Evolutionary conservation across 2,329 filamentous ascomycete genomes (phyloP).

Genomic region (Exophiala mesophila): DNA sequence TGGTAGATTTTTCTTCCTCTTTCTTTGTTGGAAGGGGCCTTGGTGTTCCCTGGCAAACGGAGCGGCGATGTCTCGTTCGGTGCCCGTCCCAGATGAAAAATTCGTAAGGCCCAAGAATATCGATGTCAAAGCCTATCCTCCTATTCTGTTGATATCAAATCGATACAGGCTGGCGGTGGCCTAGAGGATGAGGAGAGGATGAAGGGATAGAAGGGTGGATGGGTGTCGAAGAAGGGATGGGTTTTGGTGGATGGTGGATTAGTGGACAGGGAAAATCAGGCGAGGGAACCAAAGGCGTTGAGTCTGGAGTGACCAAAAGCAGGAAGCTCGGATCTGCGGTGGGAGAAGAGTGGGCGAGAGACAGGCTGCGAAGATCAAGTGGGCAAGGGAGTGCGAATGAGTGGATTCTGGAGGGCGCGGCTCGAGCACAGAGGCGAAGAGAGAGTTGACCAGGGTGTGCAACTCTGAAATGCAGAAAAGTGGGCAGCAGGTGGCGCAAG

Average conservation of each 20-base stretch:
- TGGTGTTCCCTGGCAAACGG: slow-evolving; percentile 1
- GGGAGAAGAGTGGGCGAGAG: slow-evolving; percentile 6
- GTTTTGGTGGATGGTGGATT: slow-evolving; percentile 11
- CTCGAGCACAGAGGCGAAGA: slow-evolving; percentile 20
- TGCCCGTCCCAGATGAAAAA: slow-evolving; percentile 3
- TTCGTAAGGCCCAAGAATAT: too few relatives aligned
- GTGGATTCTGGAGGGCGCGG: slow-evolving; percentile 19
- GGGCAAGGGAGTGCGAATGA: slow-evolving; percentile 9
- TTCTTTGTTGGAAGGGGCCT: background rate
- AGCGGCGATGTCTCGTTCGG: slow-evolving; percentile 12
- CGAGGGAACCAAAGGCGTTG: slow-evolving; percentile 20
- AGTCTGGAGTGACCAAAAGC: slow-evolving; percentile 22
- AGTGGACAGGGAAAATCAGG: slow-evolving; percentile 17
- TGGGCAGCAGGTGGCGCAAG: slow-evolving; percentile 22
- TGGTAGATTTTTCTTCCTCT: background rate
- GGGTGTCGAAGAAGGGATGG: slow-evolving; percentile 8
- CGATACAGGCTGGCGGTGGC: slow-evolving; percentile 19
- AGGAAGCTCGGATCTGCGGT: slow-evolving; percentile 20
- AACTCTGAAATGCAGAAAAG: slow-evolving; percentile 16
- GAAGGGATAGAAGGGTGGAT: slow-evolving; percentile 1
- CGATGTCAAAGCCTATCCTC: too few relatives aligned
- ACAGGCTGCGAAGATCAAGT: slow-evolving; percentile 2
- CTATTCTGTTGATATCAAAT: too few relatives aligned
- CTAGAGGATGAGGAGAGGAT: slow-evolving; percentile 10
- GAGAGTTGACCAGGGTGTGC: slow-evolving; percentile 6